phyloP scores from a whole-genome alignment of 139 green algal genomes.

The Picochlorum costavermella region DNA sequence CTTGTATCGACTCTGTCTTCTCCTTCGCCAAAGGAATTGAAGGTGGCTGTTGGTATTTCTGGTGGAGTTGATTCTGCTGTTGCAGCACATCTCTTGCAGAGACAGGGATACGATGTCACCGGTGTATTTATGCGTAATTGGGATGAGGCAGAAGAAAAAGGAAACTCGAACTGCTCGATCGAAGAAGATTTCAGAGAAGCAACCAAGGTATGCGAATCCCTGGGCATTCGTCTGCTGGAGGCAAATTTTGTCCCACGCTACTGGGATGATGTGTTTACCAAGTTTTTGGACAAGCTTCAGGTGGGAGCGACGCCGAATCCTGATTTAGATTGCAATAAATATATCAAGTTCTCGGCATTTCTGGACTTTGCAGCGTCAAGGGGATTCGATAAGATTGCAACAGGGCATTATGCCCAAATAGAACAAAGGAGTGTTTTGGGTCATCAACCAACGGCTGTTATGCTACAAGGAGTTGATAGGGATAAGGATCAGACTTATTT shows the following conservation, averaged over 20 bases:
- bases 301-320: slow-evolving; percentile 72
- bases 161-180: slow-evolving; percentile 39
- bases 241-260: slow-evolving; percentile 65
- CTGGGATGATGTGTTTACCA: slow-evolving; percentile 66
- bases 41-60: slow-evolving; percentile 60
- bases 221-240: slow-evolving; percentile 57
- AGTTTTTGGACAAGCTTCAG: slow-evolving; percentile 43
- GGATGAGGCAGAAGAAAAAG: slow-evolving; percentile 65
- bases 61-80: slow-evolving; percentile 77
- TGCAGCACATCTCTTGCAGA: slow-evolving; percentile 51
- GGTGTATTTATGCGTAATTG: slow-evolving; percentile 77
- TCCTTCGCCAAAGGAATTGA: background rate
- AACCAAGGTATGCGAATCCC: slow-evolving; percentile 27
- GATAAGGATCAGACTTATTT: slow-evolving; percentile 79
- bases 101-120: slow-evolving; percentile 40
- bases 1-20: background rate
- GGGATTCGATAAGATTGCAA: slow-evolving; percentile 51
- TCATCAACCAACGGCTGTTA: slow-evolving; percentile 4
- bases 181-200: slow-evolving; percentile 31
- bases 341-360: slow-evolving; percentile 76
- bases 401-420: slow-evolving; percentile 68
- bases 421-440: background rate
- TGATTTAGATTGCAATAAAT: slow-evolving; percentile 74
- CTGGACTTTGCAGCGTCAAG: slow-evolving; percentile 25
- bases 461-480: slow-evolving; percentile 49